Evolutionary conservation across 441 rosid species (phyloP).

Genomic region (Croton laevigatus): DNA sequence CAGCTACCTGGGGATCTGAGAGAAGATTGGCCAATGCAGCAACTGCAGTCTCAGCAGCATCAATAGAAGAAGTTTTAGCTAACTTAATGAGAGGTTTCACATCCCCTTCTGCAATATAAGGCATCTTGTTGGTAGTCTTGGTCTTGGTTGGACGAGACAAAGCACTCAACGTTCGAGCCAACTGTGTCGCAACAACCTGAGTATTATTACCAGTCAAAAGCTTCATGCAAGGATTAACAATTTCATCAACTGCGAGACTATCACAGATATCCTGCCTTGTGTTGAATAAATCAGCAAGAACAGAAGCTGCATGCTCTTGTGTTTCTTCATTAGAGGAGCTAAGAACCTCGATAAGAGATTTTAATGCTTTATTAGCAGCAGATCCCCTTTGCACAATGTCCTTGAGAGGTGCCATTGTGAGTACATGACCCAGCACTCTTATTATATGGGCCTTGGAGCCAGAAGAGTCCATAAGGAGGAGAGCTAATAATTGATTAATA

Average conservation of each 20-base stretch:
- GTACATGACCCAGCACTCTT: slow-evolving; percentile 82
- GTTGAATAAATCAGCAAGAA: slow-evolving; percentile 76
- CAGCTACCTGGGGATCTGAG: slow-evolving; percentile 71
- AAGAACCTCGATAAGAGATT: slow-evolving; percentile 72
- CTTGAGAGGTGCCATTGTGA: slow-evolving; percentile 57
- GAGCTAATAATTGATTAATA: slow-evolving; percentile 68
- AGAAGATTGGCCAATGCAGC: slow-evolving; percentile 82
- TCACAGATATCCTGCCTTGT: slow-evolving; percentile 77
- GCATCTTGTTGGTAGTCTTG: slow-evolving; percentile 51
- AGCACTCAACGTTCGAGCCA: slow-evolving; percentile 85
- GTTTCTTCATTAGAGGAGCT: slow-evolving; percentile 71
- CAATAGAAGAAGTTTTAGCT: slow-evolving; percentile 71
- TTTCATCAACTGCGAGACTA: slow-evolving; percentile 73
- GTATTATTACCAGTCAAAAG: slow-evolving; percentile 69
- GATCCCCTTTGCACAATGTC: slow-evolving; percentile 69
- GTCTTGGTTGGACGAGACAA: slow-evolving; percentile 70
- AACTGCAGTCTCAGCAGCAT: slow-evolving; percentile 77
- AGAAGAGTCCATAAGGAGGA: slow-evolving; percentile 72
- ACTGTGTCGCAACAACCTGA: slow-evolving; percentile 72
- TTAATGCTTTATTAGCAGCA: slow-evolving; percentile 84
- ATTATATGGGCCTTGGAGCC: slow-evolving; percentile 60
- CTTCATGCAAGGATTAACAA: slow-evolving; percentile 69
- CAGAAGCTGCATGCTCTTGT: slow-evolving; percentile 80
- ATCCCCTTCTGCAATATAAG: slow-evolving; percentile 60
- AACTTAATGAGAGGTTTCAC: slow-evolving; percentile 75